phyloP scores from a whole-genome alignment of 2,329 filamentous ascomycete species.

The Monosporascus sp. region DNA sequence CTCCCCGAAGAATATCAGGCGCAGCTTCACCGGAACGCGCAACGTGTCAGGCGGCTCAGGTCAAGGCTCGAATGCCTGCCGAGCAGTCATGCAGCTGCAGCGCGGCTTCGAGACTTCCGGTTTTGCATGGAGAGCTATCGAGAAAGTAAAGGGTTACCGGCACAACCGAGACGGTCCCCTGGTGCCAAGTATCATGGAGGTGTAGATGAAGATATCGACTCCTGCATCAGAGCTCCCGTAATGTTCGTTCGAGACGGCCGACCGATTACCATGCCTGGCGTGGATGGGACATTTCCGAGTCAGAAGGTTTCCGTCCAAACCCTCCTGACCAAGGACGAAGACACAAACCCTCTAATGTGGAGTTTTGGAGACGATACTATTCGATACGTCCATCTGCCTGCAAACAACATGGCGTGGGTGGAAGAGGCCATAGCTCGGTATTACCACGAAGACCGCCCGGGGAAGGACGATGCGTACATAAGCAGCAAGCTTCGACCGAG shows the following conservation, averaged over 20 bases:
- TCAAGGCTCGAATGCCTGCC: too few species aligned
- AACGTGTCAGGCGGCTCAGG: too few species aligned
- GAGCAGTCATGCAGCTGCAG: too few species aligned
- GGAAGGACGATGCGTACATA: background rate
- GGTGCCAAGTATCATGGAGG: too few species aligned
- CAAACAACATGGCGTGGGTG: constrained; percentile 25
- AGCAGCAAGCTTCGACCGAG: background rate
- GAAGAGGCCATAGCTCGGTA: constrained; percentile 17
- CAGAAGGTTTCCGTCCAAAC: constrained; percentile 18
- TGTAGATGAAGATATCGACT: background rate
- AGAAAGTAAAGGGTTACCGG: too few species aligned
- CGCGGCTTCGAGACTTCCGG: too few species aligned
- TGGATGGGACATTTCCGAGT: constrained; percentile 7
- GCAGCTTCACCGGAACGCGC: too few species aligned
- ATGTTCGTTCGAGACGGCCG: background rate
- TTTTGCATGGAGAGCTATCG: too few species aligned
- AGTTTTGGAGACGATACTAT: constrained; percentile 8
- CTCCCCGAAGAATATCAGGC: too few species aligned
- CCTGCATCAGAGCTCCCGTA: background rate
- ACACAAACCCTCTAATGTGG: constrained; percentile 14
- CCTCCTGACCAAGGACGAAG: constrained; percentile 14
- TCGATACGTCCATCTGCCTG: constrained; percentile 21
- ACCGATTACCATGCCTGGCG: background rate
- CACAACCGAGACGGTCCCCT: too few species aligned
- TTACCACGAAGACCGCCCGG: constrained; percentile 10